These are phyloP conservation scores for Fusarium domesticum DNA, from an alignment of 2,329 filamentous ascomycete species.

Conservation along the genomic window DNA sequence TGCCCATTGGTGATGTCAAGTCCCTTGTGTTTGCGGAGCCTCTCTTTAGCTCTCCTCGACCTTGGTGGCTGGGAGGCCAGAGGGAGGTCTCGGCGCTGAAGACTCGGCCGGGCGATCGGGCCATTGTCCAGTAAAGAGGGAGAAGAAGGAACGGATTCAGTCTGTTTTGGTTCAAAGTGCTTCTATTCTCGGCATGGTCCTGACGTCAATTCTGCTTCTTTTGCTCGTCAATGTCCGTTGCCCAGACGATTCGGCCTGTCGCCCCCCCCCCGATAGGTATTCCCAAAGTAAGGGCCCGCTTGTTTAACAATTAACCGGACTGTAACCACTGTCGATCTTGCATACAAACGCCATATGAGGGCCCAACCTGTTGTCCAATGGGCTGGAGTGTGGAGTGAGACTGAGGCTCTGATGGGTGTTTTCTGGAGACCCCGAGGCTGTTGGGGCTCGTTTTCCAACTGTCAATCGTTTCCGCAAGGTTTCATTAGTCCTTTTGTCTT, in stretches of 20 bases:
- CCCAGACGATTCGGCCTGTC: too few species aligned
- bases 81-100: not conserved
- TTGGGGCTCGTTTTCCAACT: not conserved
- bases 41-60: too few species aligned
- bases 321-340: too few species aligned
- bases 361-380: too few species aligned
- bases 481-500: not conserved
- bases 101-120: not conserved
- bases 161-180: not conserved
- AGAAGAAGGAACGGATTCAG: not conserved
- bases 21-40: too few species aligned
- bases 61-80: too few species aligned
- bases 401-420: not conserved
- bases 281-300: too few species aligned
- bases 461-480: not conserved
- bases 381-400: not conserved
- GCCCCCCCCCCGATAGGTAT: too few species aligned
- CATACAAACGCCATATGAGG: too few species aligned
- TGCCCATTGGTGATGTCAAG: too few species aligned
- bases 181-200: not conserved
- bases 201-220: constrained; percentile 1
- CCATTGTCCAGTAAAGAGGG: not conserved
- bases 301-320: too few species aligned
- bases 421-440: not conserved
- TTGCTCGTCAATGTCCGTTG: too few species aligned